A percentile compares a stretch with the other conserved stretches of the same genome.
Conservation (phyloP, 331 rosid species). For the Quercus phellos region DNA sequence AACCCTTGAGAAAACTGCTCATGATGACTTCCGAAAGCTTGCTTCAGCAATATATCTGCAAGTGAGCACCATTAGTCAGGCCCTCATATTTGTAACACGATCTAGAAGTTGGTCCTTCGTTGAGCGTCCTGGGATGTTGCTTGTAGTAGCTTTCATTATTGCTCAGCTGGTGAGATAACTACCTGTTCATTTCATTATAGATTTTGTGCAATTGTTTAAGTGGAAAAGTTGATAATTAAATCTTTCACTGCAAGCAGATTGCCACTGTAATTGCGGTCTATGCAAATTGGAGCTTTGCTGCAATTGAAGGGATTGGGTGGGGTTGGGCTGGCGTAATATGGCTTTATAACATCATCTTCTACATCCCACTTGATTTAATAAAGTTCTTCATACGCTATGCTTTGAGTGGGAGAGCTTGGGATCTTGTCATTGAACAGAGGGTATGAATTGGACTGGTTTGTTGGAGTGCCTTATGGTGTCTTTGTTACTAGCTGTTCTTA, state of each 20-base stretch:
- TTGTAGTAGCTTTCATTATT: constrained; percentile 69
- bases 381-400: constrained; percentile 87
- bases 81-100: constrained; percentile 92
- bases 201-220: background rate
- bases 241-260: constrained; percentile 46
- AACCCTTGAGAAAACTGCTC: constrained; percentile 76
- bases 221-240: constrained; percentile 11
- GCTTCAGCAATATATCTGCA: constrained; percentile 97
- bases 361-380: constrained; percentile 82
- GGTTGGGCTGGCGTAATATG: constrained; percentile 99
- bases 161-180: constrained; percentile 81
- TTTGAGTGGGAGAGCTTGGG: constrained; percentile 96
- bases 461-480: background rate
- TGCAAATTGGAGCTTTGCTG: constrained; percentile 96
- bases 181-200: background rate
- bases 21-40: constrained; percentile 76
- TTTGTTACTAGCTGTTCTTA: constrained; percentile 2
- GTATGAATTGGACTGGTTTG: constrained; percentile 41
- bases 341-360: constrained; percentile 81
- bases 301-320: constrained; percentile 99
- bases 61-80: constrained; percentile 99
- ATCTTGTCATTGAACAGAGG: constrained; percentile 97
- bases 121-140: constrained; percentile 89
- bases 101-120: constrained; percentile 95
- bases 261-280: constrained; percentile 95